phyloP scores from a whole-genome alignment of 192 early-diverging fungal genomes.

The Umbelopsis ramanniana region DNA sequence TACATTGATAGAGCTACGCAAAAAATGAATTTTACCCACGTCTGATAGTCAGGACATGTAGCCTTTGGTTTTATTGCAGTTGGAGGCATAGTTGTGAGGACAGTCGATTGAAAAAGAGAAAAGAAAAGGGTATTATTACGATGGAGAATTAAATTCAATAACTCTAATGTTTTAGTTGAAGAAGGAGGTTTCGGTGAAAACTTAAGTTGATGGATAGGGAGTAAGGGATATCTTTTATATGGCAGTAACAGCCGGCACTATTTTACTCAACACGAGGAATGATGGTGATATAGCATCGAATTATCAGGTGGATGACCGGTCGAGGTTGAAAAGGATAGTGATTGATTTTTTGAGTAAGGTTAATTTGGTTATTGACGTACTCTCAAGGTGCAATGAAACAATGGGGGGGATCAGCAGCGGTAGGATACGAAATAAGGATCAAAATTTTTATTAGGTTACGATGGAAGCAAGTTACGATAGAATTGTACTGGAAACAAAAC shows the following conservation, averaged over 20 bases:
- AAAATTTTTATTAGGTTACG: no score
- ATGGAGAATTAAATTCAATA: constrained; percentile 3
- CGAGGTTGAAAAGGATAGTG: neutral
- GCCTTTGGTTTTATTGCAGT: neutral
- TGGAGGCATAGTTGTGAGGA: neutral
- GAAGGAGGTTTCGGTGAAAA: constrained; percentile 9
- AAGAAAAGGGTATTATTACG: neutral
- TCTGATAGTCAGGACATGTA: constrained; percentile 22
- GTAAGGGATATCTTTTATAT: constrained; percentile 2
- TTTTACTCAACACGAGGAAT: constrained; percentile 2
- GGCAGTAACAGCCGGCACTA: neutral
- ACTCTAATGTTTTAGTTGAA: neutral
- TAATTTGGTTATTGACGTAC: no score
- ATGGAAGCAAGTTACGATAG: no score
- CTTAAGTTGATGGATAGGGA: neutral
- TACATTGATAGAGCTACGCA: neutral
- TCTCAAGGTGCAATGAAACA: no score
- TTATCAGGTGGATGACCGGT: constrained; percentile 4
- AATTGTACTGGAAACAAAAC: no score
- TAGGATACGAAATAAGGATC: no score
- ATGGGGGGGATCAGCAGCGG: no score
- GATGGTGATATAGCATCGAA: neutral
- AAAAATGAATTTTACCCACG: neutral
- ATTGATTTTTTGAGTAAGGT: neutral
- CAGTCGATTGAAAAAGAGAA: neutral